phyloP scores from a whole-genome alignment of 1,284 basidiomycete species.

The Caloboletus firmus region DNA sequence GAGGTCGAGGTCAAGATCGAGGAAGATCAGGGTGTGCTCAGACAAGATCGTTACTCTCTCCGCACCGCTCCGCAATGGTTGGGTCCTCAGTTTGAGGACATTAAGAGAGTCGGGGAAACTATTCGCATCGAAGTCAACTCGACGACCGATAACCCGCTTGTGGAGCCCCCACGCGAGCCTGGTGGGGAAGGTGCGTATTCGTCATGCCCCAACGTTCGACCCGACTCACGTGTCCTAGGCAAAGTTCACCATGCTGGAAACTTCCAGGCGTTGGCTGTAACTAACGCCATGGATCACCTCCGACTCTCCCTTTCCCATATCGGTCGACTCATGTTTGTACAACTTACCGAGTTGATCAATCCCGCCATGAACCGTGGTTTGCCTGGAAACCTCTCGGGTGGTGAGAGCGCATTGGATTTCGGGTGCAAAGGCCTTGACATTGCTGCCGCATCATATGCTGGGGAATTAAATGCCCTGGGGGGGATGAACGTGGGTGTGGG shows the following conservation, averaged over 20 bases:
- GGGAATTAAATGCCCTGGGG: conserved; percentile 75
- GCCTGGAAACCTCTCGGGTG: conserved; percentile 78
- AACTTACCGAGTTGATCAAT: conserved; percentile 82
- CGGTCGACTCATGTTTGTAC: conserved; percentile 81
- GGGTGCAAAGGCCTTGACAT: conserved; percentile 87
- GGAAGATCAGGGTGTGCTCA: conserved; percentile 67
- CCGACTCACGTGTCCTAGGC: conserved; percentile 64
- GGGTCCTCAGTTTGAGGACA: conserved; percentile 83
- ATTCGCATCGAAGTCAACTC: conserved; percentile 83
- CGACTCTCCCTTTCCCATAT: conserved; percentile 79
- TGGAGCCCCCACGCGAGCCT: conserved; percentile 24
- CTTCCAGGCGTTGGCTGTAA: conserved; percentile 86
- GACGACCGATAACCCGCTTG: conserved; percentile 42
- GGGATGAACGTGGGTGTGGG: conserved; percentile 85
- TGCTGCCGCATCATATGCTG: conserved; percentile 75
- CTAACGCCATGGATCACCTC: conserved; percentile 87
- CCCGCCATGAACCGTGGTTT: conserved; percentile 81
- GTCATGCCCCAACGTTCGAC: background rate
- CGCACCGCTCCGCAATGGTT: conserved; percentile 82
- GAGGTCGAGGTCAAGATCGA: conserved; percentile 65
- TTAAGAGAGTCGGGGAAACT: conserved; percentile 62
- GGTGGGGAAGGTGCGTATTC: conserved; percentile 20
- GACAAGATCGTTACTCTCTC: conserved; percentile 68
- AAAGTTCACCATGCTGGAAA: conserved; percentile 81
- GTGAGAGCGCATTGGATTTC: conserved; percentile 82